Evolutionary conservation across 2,329 filamentous ascomycete species (phyloP).

Genomic region (Phyllosticta citriasiana): DNA sequence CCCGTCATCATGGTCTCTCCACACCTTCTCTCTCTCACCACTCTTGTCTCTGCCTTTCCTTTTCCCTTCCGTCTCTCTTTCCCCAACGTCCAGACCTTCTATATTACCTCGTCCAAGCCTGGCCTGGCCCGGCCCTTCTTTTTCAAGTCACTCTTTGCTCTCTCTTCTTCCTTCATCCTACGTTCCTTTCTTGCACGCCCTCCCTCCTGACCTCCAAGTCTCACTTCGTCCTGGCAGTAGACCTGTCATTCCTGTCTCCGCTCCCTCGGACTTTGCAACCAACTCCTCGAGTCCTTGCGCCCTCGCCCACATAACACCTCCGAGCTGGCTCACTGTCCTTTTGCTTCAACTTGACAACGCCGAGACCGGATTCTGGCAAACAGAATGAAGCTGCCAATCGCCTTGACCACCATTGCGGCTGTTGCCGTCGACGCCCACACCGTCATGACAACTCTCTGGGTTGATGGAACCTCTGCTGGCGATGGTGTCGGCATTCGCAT

Average conservation of each 20-base stretch:
- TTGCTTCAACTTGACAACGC: not conserved
- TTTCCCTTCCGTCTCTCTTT: not conserved
- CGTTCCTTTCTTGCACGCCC: slow-evolving; percentile 7
- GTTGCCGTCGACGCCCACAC: slow-evolving; percentile 21
- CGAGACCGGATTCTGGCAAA: not conserved
- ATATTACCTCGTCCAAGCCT: slow-evolving; percentile 2
- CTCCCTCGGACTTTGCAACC: not conserved
- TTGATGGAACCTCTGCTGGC: slow-evolving; percentile 35
- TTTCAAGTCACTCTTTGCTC: slow-evolving; percentile 4
- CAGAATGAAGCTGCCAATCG: slow-evolving; percentile 6
- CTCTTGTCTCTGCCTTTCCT: not conserved
- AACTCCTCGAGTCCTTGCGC: not conserved
- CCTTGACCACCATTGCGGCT: slow-evolving; percentile 1
- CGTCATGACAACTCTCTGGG: slow-evolving; percentile 25
- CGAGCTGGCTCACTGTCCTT: not conserved
- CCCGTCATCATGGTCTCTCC: not conserved
- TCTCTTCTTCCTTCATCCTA: slow-evolving; percentile 6
- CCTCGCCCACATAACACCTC: not conserved
- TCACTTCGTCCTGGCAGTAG: slow-evolving; percentile 10
- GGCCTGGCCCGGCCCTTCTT: not conserved
- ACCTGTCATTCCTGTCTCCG: slow-evolving; percentile 8
- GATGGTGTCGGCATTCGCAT: slow-evolving; percentile 64
- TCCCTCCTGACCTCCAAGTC: not conserved
- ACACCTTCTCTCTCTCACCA: not conserved
- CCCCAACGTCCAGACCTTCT: not conserved